phyloP scores from a whole-genome alignment of 2,329 filamentous ascomycete genomes.

The Claviceps humidiphila region DNA sequence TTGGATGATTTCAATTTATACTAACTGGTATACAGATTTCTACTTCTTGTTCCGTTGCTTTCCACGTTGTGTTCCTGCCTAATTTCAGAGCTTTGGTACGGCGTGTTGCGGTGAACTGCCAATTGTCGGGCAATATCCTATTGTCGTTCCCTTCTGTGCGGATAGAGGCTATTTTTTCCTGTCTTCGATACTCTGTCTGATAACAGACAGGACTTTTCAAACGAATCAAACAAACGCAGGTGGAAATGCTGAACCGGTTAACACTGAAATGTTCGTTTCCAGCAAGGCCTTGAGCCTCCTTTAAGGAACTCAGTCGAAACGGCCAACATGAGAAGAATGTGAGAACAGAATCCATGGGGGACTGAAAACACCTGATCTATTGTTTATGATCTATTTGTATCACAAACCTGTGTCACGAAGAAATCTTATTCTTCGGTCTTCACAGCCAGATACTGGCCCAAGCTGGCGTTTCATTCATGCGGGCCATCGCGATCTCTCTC shows the following conservation, averaged over 20 bases:
- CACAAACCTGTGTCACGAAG: neutral
- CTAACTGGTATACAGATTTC: neutral
- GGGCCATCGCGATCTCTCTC: slow-evolving; percentile 5
- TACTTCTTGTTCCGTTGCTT: neutral
- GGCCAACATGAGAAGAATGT: neutral
- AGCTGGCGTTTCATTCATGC: slow-evolving; percentile 2
- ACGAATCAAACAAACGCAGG: neutral
- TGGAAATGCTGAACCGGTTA: neutral
- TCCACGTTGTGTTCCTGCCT: neutral
- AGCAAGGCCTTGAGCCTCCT: neutral
- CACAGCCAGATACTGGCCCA: neutral
- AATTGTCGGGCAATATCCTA: too few relatives aligned
- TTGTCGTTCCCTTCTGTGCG: too few relatives aligned
- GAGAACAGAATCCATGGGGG: neutral
- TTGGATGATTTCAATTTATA: neutral
- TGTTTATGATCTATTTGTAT: neutral
- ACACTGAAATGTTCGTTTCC: neutral
- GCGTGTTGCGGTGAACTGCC: too few relatives aligned
- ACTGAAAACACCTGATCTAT: neutral
- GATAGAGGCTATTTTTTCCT: too few relatives aligned
- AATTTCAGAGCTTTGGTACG: neutral
- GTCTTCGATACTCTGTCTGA: neutral
- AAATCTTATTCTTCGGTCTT: neutral
- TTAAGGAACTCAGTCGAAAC: neutral
- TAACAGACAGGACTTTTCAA: neutral